A percentile compares a stretch with the other conserved stretches of the same genome.
Conservation (phyloP, 129 eudicot genomes). For the Pulicaria dysenterica region DNA sequence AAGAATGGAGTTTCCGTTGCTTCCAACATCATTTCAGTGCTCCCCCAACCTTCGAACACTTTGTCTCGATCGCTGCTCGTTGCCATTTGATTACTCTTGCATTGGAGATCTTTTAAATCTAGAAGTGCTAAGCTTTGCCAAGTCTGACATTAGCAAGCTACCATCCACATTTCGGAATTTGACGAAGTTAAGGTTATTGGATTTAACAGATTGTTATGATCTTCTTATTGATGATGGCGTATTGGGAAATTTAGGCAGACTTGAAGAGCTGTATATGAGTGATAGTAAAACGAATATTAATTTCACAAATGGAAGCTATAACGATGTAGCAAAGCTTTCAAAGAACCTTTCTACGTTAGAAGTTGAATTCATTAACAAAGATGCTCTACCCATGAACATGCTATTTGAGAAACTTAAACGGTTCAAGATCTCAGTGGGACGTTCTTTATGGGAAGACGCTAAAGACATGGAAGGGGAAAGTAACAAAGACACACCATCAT, state of each 20-base stretch:
- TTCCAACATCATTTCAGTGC: slow-evolving; percentile 3
- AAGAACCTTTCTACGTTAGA: slow-evolving; percentile 4
- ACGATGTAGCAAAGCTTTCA: not conserved
- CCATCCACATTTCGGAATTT: not conserved
- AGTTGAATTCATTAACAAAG: not conserved
- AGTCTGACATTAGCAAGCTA: not conserved
- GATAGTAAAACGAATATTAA: too few relatives aligned
- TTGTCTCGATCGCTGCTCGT: not conserved
- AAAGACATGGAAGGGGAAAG: too few relatives aligned
- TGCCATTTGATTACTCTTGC: not conserved
- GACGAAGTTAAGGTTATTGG: not conserved
- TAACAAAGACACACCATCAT: not conserved
- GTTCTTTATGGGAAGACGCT: not conserved
- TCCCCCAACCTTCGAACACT: slow-evolving; percentile 7
- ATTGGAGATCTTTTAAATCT: not conserved
- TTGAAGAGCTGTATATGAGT: slow-evolving; percentile 15
- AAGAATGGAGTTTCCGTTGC: not conserved
- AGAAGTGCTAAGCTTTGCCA: slow-evolving; percentile 11
- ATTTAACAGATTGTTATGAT: not conserved
- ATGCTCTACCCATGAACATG: not conserved
- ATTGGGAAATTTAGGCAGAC: not conserved
- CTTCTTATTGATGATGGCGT: not conserved
- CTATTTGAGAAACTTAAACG: not conserved
- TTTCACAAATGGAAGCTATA: not conserved
- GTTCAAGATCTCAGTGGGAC: not conserved